phyloP scores from a whole-genome alignment of 495 filamentous ascomycete genomes.

The Trichoderma orchidacearum region DNA sequence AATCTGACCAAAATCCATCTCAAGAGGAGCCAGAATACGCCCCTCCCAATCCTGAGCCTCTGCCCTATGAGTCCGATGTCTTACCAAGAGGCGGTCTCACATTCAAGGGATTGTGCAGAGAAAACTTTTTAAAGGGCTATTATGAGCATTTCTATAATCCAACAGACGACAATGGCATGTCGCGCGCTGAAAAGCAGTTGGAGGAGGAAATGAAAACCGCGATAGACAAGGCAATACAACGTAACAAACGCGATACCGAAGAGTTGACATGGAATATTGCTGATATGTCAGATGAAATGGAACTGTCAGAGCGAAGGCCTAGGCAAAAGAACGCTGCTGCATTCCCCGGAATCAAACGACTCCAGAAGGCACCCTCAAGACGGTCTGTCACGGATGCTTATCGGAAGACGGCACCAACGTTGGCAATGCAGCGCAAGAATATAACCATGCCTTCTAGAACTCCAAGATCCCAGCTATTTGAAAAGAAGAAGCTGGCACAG shows the following conservation, averaged over 20 bases:
- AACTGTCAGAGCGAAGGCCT: neutral
- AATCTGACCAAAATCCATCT: neutral
- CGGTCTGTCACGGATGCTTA: too few species aligned
- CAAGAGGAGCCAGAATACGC: constrained; percentile 40
- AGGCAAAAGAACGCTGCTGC: neutral
- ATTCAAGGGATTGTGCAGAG: constrained; percentile 31
- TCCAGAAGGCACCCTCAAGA: too few species aligned
- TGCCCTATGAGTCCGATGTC: constrained; percentile 67
- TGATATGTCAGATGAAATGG: constrained; percentile 11
- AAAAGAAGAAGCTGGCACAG: too few species aligned
- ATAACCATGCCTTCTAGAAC: too few species aligned
- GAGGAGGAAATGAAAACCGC: constrained; percentile 38
- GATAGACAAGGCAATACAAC: constrained; percentile 42
- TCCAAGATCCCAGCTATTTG: too few species aligned
- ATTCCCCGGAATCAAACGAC: too few species aligned
- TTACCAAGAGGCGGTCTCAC: constrained; percentile 43
- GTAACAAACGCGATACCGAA: constrained; percentile 43
- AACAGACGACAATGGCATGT: constrained; percentile 54
- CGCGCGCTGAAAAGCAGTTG: constrained; percentile 44
- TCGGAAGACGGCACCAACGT: too few species aligned
- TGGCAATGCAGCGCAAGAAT: too few species aligned
- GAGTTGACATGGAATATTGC: constrained; percentile 38
- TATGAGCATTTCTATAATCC: constrained; percentile 51
- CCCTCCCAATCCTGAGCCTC: constrained; percentile 37
- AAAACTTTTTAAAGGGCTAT: constrained; percentile 58